Base-by-base conservation (phyloP, 2,329 filamentous ascomycete genomes). In the Fusarium pininemorale region DNA sequence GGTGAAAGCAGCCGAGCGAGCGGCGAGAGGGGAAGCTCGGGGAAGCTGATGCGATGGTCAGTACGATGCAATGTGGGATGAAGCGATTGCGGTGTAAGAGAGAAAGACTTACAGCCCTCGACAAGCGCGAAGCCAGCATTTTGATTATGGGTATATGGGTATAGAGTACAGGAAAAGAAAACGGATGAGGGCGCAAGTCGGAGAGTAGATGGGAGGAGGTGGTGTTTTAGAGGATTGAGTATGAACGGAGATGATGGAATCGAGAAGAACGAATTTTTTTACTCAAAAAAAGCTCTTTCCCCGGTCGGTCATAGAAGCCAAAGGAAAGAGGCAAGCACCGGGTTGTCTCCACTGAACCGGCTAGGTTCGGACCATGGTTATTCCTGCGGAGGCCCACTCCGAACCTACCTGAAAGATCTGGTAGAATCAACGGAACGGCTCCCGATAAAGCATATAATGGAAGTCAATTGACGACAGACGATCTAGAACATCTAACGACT, bases 121-220 rank as follows among this genome's bases (percentile, higher is more conserved):
- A 89, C 80, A 94, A 86, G 84, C 91, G 90, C 80, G 92, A 90
- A 82, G 92, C 87, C 85, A 94, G 84, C 92, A 94, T 94, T 83
- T 85, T 91, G 86, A 79, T 78, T 79, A 79, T 77, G 75, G 79
- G 75, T 76, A 77, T 69, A 73, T 77, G 74, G 79, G 79, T 81
- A 83, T 81, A 80, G 73, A 78, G 74, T 76, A 79, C 77, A 79
- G 77, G 78, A 79, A 81, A 78, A 78, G 79, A 73, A 80, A 72
- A 59, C 72, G 70, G 78, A 79, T 72, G 77, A 79, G 79, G 77
- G 75, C 78, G 76, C 78, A 76, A 77, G 78, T 79, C 76, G 76
- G 80, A 82, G 78, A 77, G 55, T 80, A 71, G 69, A 73, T 73
- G 75, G 74, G 70, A 77, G 66, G 78, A 81, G 64, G 73, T 66